A percentile compares a stretch with the other conserved stretches of the same genome.
These are phyloP conservation scores for Candida pseudoglaebosa DNA, from an alignment of 805 yeast species.

Conservation along the genomic window DNA sequence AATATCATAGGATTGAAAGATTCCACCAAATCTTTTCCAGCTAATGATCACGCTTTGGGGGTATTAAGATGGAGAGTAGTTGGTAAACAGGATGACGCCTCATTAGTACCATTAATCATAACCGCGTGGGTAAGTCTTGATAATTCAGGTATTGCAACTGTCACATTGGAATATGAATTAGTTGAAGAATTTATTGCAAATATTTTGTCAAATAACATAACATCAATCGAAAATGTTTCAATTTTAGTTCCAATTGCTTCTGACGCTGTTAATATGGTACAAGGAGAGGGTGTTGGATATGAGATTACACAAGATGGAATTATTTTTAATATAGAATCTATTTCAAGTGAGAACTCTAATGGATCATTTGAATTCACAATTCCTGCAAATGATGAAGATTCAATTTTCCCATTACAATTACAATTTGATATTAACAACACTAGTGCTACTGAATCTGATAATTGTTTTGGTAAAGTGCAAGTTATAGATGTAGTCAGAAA, in stretches of 20 bases:
- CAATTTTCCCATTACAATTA: constrained; percentile 83
- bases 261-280: constrained; percentile 47
- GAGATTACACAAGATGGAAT: constrained; percentile 67
- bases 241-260: constrained; percentile 67
- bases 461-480: constrained; percentile 61
- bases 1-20: constrained; percentile 73
- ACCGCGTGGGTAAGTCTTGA: constrained; percentile 81
- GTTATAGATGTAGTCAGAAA: constrained; percentile 55
- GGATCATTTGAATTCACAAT: constrained; percentile 81
- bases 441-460: constrained; percentile 35
- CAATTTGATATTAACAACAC: constrained; percentile 50
- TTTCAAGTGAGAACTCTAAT: constrained; percentile 49
- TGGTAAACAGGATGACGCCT: constrained; percentile 56
- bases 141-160: constrained; percentile 53
- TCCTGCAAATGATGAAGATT: constrained; percentile 73
- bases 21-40: constrained; percentile 76
- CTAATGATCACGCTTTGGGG: constrained; percentile 85
- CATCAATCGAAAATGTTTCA: constrained; percentile 48
- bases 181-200: constrained; percentile 35
- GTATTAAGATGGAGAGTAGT: constrained; percentile 89
- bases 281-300: constrained; percentile 43
- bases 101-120: constrained; percentile 62
- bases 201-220: constrained; percentile 20
- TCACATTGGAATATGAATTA: constrained; percentile 87
- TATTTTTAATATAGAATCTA: constrained; percentile 55